phyloP scores from a whole-genome alignment of 495 filamentous ascomycete genomes.

The Opeltia flavorubescens region DNA sequence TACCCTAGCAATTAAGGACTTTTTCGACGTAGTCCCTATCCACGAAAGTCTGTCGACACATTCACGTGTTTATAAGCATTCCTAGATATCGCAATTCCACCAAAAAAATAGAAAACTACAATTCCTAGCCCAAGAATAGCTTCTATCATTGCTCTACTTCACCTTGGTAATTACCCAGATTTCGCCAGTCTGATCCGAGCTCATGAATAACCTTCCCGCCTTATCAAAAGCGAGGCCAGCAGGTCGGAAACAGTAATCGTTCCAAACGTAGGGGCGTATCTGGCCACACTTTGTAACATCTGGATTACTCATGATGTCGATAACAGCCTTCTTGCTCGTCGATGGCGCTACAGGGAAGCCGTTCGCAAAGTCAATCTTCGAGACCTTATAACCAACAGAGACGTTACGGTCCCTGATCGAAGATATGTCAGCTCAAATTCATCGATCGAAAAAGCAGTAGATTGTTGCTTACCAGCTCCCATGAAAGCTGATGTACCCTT shows the following conservation, averaged over 20 bases:
- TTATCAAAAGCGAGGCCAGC: constrained; percentile 36
- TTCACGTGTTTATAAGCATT: too few relatives aligned
- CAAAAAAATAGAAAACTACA: too few relatives aligned
- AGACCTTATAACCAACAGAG: constrained; percentile 40
- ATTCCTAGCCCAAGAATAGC: too few relatives aligned
- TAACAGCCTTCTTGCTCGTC: constrained; percentile 23
- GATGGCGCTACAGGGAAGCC: constrained; percentile 24
- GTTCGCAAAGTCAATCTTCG: constrained; percentile 24
- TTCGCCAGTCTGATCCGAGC: constrained; percentile 40
- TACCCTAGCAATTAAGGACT: too few relatives aligned
- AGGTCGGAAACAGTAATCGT: constrained; percentile 35
- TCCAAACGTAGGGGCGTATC: constrained; percentile 8
- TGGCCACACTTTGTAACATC: constrained; percentile 23
- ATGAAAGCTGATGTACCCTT: constrained; percentile 35
- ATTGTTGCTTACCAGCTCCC: constrained; percentile 32
- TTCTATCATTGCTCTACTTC: constrained; percentile 5
- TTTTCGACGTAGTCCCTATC: too few relatives aligned
- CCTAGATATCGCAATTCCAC: too few relatives aligned
- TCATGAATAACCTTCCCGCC: constrained; percentile 34
- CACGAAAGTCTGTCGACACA: too few relatives aligned
- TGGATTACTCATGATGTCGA: constrained; percentile 34
- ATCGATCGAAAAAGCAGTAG: background rate
- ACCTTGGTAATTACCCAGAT: constrained; percentile 35
- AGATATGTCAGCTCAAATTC: background rate
- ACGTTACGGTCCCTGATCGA: constrained; percentile 29